Conservation (phyloP, 495 filamentous ascomycete genomes). For the Hypomontagnella monticulosa region DNA sequence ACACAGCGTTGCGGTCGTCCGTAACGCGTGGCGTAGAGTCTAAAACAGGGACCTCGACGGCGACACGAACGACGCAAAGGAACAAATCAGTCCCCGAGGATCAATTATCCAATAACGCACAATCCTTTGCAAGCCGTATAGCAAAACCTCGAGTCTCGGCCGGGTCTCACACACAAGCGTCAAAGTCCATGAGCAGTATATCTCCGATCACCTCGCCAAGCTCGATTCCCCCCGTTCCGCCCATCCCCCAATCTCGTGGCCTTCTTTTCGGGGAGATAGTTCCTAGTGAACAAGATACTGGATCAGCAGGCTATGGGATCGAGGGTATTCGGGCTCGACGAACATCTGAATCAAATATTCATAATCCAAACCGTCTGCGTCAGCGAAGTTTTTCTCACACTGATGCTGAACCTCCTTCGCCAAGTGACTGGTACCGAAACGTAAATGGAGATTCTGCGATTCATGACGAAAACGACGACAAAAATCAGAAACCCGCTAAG, state of each 20-base stretch:
- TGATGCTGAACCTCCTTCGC: conserved; percentile 60
- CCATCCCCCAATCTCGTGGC: conserved; percentile 39
- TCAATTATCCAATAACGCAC: conserved; percentile 56
- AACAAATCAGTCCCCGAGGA: conserved; percentile 53
- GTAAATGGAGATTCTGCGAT: conserved; percentile 42
- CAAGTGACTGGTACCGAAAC: conserved; percentile 64
- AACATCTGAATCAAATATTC: conserved; percentile 59
- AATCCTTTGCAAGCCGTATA: conserved; percentile 64
- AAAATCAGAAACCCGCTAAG: conserved; percentile 45
- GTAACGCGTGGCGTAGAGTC: conserved; percentile 47
- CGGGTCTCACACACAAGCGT: conserved; percentile 51
- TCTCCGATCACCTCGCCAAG: conserved; percentile 42
- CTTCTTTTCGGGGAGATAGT: conserved; percentile 65
- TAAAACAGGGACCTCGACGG: conserved; percentile 41
- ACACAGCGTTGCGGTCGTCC: conserved; percentile 47
- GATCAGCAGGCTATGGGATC: conserved; percentile 61
- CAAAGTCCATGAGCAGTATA: conserved; percentile 58
- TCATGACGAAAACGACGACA: conserved; percentile 45
- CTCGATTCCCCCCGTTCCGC: conserved; percentile 38
- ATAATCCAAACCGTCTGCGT: conserved; percentile 46
- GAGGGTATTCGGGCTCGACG: conserved; percentile 50
- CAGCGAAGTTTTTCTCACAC: conserved; percentile 57
- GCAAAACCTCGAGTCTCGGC: conserved; percentile 55
- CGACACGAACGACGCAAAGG: conserved; percentile 51
- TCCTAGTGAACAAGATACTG: conserved; percentile 52